These are phyloP conservation scores for Adansonia rubrostipa DNA, from an alignment of 441 rosid species.

Conservation along the genomic window DNA sequence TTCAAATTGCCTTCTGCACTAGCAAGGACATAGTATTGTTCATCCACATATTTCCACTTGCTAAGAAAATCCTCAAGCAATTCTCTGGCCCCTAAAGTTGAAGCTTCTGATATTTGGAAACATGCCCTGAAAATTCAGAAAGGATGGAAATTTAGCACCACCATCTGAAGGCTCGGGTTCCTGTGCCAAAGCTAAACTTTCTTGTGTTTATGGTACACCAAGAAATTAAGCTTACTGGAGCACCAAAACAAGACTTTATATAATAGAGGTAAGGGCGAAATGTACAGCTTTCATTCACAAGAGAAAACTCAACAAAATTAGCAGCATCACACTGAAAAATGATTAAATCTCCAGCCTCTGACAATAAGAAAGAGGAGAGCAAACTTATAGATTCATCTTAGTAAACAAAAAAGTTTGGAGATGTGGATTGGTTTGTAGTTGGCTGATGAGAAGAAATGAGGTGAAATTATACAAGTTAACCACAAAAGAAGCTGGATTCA, in stretches of 20 bases:
- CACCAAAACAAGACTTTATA: neutral
- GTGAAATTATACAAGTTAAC: neutral
- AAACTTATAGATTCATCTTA: neutral
- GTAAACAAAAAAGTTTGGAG: neutral
- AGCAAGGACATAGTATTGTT: constrained; percentile 40
- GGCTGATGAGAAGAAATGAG: neutral
- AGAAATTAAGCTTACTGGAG: neutral
- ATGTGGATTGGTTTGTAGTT: neutral
- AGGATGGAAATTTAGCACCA: constrained; percentile 23
- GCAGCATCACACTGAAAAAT: neutral
- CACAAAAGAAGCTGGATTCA: neutral
- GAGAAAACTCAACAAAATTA: neutral
- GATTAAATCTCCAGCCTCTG: neutral
- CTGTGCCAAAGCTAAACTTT: neutral
- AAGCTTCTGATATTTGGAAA: constrained; percentile 73
- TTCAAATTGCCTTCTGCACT: constrained; percentile 35
- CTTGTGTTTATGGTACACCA: neutral
- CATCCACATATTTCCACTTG: constrained; percentile 66
- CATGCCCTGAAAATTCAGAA: constrained; percentile 55
- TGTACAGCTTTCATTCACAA: neutral
- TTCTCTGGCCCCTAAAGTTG: constrained; percentile 53
- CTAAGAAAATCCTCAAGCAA: constrained; percentile 75
- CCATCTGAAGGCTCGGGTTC: neutral
- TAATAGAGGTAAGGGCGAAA: neutral
- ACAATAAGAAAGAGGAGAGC: neutral